Evolutionary conservation across 345 rosid species (phyloP), one percentile per base, ranked within the genome.

Genomic region (Isatis tinctoria): DNA sequence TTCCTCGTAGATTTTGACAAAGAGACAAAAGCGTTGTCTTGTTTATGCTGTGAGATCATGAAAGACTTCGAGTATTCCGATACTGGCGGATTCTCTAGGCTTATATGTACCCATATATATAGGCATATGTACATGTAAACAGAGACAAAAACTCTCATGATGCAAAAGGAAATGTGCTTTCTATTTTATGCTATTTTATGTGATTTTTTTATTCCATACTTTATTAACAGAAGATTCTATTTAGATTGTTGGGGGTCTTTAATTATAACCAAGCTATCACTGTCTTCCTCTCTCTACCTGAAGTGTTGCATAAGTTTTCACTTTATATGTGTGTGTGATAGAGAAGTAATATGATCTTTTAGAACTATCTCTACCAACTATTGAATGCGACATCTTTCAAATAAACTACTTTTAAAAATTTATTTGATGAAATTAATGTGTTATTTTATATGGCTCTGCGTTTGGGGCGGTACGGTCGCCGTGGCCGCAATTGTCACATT

Each of bases 251-350:
- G 37, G 53, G 66, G 70, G 52, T 56, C 71, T 69, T 54, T 57
- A 70, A 76, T 76, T 63, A 76, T 76, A 76, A 70, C 75, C 47
- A 63, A 76, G 80, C 75, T 76, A 76, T 76, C 80, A 70, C 80
- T 70, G 71, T 70, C 75, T 75, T 44, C 60, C 41, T 70, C 75
- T 76, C 75, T 76, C 80, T 63, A 45, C 67, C 75, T 76, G 75
- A 76, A 76, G 80, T 76, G 75, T 76, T 76, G 80, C 65, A 76
- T 76, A 76, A 76, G 80, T 76, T 70, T 76, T 76, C 75, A 76
- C 67, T 76, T 76, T 70, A 22, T 51, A 17, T 40, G 41, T 75
- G 62, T 67, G 62, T 75, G 79, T 75, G 74, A 68, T 75, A 68
- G 59, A 54, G 43, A 76, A 76, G 80, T 76, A 63, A 76, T 70